Conservation (phyloP, 306 rosid genomes). For the Oemleria cerasiformis region DNA sequence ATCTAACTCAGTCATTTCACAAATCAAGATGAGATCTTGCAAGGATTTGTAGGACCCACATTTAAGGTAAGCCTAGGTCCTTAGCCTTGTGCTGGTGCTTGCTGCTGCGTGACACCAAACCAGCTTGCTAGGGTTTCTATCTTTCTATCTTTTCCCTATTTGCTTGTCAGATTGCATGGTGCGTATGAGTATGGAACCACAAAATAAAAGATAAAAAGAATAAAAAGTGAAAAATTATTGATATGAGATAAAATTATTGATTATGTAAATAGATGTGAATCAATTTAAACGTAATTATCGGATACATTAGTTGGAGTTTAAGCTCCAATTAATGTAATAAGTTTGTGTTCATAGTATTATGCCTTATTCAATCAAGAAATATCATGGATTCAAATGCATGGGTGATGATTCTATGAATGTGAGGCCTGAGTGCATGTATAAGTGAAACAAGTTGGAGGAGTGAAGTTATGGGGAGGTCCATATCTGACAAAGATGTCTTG, state of each 20-base stretch:
- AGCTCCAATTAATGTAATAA: no score
- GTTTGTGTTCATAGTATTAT: no score
- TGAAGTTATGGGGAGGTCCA: conserved; percentile 3
- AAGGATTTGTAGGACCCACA: neutral
- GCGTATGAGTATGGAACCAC: no score
- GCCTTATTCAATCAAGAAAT: no score
- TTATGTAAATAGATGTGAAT: no score
- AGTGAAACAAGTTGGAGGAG: conserved; percentile 9
- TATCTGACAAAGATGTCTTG: conserved; percentile 5
- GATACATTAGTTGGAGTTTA: no score
- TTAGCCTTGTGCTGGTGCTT: neutral
- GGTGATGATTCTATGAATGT: no score
- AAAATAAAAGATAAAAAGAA: no score
- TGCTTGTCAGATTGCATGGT: conserved; percentile 9
- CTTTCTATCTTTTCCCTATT: conserved; percentile 5
- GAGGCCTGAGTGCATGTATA: neutral
- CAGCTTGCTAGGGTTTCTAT: neutral
- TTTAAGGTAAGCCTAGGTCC: neutral
- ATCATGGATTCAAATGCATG: no score
- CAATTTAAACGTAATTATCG: no score
- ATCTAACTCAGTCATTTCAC: neutral
- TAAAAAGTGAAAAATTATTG: no score
- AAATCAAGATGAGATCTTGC: conserved; percentile 9
- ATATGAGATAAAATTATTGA: neutral
- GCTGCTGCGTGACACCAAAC: no score